Evolutionary conservation across 108 stramenopile species (phyloP).

Genomic region (Cyclostephanos tholiformis): DNA sequence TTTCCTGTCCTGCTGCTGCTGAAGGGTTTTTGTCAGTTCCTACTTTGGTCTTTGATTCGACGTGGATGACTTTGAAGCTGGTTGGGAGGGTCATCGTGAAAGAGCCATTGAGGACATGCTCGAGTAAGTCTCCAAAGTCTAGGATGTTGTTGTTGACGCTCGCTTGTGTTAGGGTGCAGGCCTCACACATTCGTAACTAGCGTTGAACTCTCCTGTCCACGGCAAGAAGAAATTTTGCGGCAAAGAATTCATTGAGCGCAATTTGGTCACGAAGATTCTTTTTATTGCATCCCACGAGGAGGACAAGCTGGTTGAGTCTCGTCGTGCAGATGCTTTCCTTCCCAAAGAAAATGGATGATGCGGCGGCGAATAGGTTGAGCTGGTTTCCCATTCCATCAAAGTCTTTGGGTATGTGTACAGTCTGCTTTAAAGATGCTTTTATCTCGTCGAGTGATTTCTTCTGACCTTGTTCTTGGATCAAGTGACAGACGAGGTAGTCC

Average conservation of each 20-base stretch:
- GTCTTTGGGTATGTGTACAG: neutral
- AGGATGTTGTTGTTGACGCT: slow-evolving; percentile 5
- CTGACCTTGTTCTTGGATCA: neutral
- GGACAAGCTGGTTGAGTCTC: neutral
- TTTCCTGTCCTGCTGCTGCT: no score
- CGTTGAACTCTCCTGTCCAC: no score
- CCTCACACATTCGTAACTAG: no score
- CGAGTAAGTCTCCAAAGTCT: neutral
- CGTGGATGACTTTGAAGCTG: neutral
- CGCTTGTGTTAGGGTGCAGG: no score
- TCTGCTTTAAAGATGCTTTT: no score
- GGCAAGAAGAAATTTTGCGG: slow-evolving; percentile 12
- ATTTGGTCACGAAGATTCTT: no score
- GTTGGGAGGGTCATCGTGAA: no score
- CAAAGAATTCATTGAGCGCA: neutral
- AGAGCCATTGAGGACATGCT: neutral
- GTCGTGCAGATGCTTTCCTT: no score
- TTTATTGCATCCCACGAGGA: neutral
- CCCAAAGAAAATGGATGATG: neutral
- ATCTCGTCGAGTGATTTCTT: neutral
- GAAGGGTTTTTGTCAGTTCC: neutral
- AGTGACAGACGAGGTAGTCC: neutral
- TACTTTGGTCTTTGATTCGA: neutral
- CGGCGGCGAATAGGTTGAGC: no score
- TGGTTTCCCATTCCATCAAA: no score